Conservation (phyloP, 78 protist genomes). For the Dictyostelium purpureum region DNA sequence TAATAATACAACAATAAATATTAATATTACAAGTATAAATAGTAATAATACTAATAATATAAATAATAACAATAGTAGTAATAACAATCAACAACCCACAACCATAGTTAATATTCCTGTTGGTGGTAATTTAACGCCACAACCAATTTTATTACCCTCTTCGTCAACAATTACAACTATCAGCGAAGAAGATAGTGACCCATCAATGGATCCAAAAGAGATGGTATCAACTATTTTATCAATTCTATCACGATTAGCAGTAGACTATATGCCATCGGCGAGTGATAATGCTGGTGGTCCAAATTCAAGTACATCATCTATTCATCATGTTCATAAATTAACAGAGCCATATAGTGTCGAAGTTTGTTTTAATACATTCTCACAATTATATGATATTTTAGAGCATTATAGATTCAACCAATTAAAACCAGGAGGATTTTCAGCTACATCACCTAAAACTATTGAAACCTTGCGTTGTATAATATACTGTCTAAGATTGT, state of each 20-base stretch:
- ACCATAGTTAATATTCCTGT: too few species aligned
- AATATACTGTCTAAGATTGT: conserved; percentile 48
- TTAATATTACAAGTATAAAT: too few species aligned
- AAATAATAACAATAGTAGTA: too few species aligned
- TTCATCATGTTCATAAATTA: conserved; percentile 48
- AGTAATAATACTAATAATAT: too few species aligned
- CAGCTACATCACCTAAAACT: neutral
- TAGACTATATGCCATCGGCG: conserved; percentile 68
- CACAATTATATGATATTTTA: conserved; percentile 52
- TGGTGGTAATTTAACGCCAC: conserved; percentile 13
- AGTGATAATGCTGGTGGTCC: conserved; percentile 2
- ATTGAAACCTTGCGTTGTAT: conserved; percentile 55
- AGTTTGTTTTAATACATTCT: conserved; percentile 60
- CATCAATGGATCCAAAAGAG: conserved; percentile 60
- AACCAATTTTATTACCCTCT: conserved; percentile 4
- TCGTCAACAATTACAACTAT: conserved; percentile 4
- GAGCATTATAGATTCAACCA: conserved; percentile 62
- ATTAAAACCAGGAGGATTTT: neutral
- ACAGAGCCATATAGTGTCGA: conserved; percentile 77
- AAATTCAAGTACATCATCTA: neutral
- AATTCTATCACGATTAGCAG: conserved; percentile 39
- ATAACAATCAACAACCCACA: neutral
- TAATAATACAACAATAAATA: conserved; percentile 3
- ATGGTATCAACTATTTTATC: conserved; percentile 58
- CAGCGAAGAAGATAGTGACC: neutral